phyloP scores from a whole-genome alignment of 2,329 filamentous ascomycete genomes.

The Aureobasidium zeae region DNA sequence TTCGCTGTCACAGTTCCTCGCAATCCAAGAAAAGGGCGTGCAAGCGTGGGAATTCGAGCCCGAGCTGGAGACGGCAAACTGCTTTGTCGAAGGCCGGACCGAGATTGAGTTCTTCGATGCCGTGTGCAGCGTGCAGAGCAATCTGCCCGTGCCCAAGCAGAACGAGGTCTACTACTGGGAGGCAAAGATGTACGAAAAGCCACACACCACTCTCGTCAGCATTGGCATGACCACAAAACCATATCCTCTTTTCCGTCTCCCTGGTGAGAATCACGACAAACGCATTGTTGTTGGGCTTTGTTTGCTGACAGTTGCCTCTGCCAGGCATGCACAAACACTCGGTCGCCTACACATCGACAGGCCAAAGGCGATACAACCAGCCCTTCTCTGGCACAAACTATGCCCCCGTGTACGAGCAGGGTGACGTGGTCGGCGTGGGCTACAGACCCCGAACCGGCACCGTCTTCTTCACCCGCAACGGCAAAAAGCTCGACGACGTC shows the following conservation, averaged over 20 bases:
- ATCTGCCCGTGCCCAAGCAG: slow-evolving; percentile 92
- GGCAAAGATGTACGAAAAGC: slow-evolving; percentile 96
- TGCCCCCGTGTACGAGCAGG: slow-evolving; percentile 76
- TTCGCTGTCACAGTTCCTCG: slow-evolving; percentile 90
- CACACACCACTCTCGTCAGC: slow-evolving; percentile 74
- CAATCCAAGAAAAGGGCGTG: slow-evolving; percentile 99
- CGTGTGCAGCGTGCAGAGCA: slow-evolving; percentile 94
- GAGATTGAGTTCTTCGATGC: slow-evolving; percentile 99
- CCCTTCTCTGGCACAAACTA: slow-evolving; percentile 75
- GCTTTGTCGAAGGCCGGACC: slow-evolving; percentile 90
- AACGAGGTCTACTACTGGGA: slow-evolving; percentile 99
- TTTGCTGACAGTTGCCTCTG: slow-evolving; percentile 6
- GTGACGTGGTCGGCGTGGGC: slow-evolving; percentile 90
- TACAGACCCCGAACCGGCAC: slow-evolving; percentile 91
- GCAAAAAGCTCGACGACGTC: slow-evolving; percentile 92
- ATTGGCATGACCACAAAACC: slow-evolving; percentile 96
- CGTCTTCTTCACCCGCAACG: slow-evolving; percentile 96
- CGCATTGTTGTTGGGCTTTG: too few relatives aligned
- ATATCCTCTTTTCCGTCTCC: slow-evolving; percentile 87
- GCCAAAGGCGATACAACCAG: slow-evolving; percentile 82
- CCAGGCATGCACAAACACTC: slow-evolving; percentile 86
- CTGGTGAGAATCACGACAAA: too few relatives aligned
- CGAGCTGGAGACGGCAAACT: slow-evolving; percentile 97
- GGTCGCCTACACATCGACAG: slow-evolving; percentile 80
- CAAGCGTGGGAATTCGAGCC: slow-evolving; percentile 99